phyloP scores from a whole-genome alignment of 305 asterid species.

The Rubia tinctorum region DNA sequence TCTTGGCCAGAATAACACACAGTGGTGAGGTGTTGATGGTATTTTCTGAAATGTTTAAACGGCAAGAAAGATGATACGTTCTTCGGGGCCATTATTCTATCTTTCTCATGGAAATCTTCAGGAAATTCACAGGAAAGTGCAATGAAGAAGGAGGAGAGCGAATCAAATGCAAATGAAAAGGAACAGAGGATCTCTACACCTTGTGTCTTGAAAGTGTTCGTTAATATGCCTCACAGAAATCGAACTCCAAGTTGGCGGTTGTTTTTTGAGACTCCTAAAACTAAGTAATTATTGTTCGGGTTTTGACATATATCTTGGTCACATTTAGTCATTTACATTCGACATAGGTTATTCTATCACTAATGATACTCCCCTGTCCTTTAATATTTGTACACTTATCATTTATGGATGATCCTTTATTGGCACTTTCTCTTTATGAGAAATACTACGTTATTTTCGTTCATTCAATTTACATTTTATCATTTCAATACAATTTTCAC shows the following conservation, averaged over 20 bases:
- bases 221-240: slow-evolving; percentile 9
- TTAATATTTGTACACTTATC: no score
- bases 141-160: background rate
- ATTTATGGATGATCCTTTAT: no score
- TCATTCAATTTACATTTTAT: no score
- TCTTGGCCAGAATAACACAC: slow-evolving; percentile 27
- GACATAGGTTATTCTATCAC: no score
- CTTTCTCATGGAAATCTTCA: background rate
- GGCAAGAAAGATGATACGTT: slow-evolving; percentile 1
- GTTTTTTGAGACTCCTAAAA: no score
- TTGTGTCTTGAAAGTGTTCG: slow-evolving; percentile 7
- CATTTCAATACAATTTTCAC: no score
- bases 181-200: background rate
- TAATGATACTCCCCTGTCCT: no score
- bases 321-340: no score
- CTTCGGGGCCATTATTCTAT: background rate
- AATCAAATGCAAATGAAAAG: background rate
- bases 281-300: no score
- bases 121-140: background rate
- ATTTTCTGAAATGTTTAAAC: slow-evolving; percentile 13
- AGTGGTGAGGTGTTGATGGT: slow-evolving; percentile 25
- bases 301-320: no score
- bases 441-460: no score
- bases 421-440: no score
- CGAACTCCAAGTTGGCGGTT: background rate